Conservation (phyloP, 495 filamentous ascomycete species). For the Hyaloscypha hepaticicola region DNA sequence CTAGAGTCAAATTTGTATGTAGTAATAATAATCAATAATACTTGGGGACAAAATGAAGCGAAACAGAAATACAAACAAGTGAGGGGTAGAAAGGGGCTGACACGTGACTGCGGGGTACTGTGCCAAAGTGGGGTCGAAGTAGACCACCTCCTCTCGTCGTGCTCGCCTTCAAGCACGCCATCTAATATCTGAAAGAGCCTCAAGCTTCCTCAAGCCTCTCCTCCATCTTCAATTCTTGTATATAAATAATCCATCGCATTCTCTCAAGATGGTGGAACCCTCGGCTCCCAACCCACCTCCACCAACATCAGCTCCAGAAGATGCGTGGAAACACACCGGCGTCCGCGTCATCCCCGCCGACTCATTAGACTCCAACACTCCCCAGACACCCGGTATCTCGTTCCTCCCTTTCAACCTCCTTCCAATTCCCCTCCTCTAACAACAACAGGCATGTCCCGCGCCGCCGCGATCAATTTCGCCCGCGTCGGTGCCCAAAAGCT, state of each 20-base stretch:
- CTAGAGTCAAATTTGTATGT: background rate
- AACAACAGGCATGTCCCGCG: slow-evolving; percentile 28
- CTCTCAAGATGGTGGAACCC: background rate
- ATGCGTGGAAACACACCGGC: slow-evolving; percentile 37
- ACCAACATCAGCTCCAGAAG: slow-evolving; percentile 6
- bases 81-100: background rate
- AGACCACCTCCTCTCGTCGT: background rate
- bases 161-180: background rate
- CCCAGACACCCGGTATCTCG: slow-evolving; percentile 37
- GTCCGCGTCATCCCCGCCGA: slow-evolving; percentile 39
- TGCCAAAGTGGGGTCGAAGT: background rate
- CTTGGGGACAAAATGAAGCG: too few relatives aligned
- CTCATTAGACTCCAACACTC: slow-evolving; percentile 36
- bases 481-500: slow-evolving; percentile 40
- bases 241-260: background rate
- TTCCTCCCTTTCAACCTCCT: background rate
- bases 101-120: background rate
- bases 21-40: too few relatives aligned
- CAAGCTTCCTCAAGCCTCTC: background rate
- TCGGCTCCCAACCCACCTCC: background rate
- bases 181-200: background rate
- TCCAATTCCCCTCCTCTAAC: background rate
- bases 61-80: too few relatives aligned
- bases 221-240: background rate
- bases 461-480: slow-evolving; percentile 40